Base-by-base conservation (phyloP, 2,329 filamentous ascomycete genomes). In the Xylariaceae sp. region DNA sequence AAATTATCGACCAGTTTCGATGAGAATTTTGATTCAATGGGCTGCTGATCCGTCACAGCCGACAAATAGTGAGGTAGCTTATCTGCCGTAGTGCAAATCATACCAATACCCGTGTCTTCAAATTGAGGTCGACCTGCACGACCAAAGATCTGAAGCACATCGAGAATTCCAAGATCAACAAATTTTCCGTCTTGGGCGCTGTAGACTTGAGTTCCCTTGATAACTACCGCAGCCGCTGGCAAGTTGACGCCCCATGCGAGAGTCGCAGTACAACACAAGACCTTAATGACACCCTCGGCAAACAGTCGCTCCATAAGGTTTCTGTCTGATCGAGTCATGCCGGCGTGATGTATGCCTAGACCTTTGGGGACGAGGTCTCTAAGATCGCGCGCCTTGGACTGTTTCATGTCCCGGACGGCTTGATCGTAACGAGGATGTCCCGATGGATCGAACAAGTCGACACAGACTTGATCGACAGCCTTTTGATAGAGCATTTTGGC, bases 191-290 rank as follows among this genome's bases (percentile, higher is more conserved):
- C 92, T 66, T 96, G 89, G 0, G 94, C 86, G 66, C 91, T 97
- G 71, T 99, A 99, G 0, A 99, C 82, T 64, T 97, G 92, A 0
- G 94, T 99, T 14, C 94, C 94, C 68, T 99, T 99, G 77, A 99
- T 99, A 46, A 99, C 81, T 44, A 99, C 94, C 0, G 94, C 95
- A 0, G 94, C 94, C 32, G 94, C 94, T 1, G 94, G 94, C 69
- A 99, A 81, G 69, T 99, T 99, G 65, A 99, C 92, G 83, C 94
- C 94, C 94, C 94, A 99, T 1, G 94, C 94, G 22, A 99, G 78
- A 1, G 94, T 99, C 11, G 94, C 94, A 2, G 94, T 99, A 82
- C 95, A 99, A 76, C 92, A 97, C 18, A 99, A 85, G 1, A 99
- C 91, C 68, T 94, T 96, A 60, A 97, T 81, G n/a, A 97, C 86